Conservation (phyloP, 1,284 basidiomycete genomes). For the Chalciporus sp. region DNA sequence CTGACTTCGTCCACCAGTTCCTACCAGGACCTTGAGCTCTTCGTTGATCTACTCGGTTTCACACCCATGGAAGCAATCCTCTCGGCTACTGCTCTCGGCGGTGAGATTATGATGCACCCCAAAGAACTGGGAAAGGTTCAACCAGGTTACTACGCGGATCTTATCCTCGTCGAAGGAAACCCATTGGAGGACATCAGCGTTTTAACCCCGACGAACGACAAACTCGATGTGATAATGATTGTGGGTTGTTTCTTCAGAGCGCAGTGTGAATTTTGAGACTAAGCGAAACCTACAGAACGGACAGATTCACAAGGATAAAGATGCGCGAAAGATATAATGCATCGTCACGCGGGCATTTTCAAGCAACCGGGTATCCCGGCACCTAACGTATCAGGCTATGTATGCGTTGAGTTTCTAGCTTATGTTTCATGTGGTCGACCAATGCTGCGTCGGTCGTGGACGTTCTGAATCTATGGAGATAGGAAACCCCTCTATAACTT, state of each 20-base stretch:
- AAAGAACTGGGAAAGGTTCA: slow-evolving; percentile 40
- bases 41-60: slow-evolving; percentile 37
- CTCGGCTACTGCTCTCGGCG: slow-evolving; percentile 38
- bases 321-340: not conserved
- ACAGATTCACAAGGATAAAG: slow-evolving; percentile 25
- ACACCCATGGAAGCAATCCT: slow-evolving; percentile 41
- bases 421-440: no score
- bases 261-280: no score
- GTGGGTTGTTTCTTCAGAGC: no score
- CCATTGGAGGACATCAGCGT: slow-evolving; percentile 37
- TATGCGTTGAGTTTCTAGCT: no score
- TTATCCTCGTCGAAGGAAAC: slow-evolving; percentile 37
- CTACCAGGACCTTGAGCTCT: slow-evolving; percentile 39
- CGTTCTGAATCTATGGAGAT: no score
- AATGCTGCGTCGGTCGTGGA: no score
- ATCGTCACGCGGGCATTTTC: no score
- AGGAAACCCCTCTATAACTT: no score
- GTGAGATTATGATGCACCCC: slow-evolving; percentile 37
- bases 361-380: no score
- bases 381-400: no score
- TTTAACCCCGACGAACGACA: slow-evolving; percentile 31
- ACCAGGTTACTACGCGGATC: slow-evolving; percentile 38
- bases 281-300: slow-evolving; percentile 16
- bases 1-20: slow-evolving; percentile 24
- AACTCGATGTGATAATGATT: slow-evolving; percentile 34